Percentiles rank a stretch among this genome's conserved stretches.
phyloP scores from a whole-genome alignment of 305 asterid genomes.

The Fraxinus xanthoxyloides region DNA sequence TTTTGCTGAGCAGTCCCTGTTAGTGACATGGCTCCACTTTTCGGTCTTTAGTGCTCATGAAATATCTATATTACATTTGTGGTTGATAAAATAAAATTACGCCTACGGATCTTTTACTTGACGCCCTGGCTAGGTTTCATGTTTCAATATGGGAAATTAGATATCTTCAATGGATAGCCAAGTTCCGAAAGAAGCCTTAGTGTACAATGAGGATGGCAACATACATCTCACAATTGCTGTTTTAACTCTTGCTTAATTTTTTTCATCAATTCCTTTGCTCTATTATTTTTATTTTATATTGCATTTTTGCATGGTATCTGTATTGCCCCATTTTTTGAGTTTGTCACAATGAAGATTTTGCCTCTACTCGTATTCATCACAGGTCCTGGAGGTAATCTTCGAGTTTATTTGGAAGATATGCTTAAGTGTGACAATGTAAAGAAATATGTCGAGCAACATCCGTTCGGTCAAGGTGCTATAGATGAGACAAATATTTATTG shows the following conservation, averaged over 20 bases:
- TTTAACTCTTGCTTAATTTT: not conserved
- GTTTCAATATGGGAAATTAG: not conserved
- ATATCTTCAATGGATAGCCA: not conserved
- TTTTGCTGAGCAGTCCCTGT: not conserved
- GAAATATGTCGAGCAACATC: constrained; percentile 63
- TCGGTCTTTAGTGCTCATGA: not conserved
- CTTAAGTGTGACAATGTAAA: constrained; percentile 51
- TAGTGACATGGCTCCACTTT: not conserved
- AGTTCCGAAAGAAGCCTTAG: not conserved
- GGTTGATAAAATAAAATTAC: not conserved
- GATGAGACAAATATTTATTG: constrained; percentile 52
- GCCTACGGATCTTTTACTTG: not conserved
- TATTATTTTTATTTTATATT: not conserved
- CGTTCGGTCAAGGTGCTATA: constrained; percentile 81
- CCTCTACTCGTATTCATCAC: constrained; percentile 22
- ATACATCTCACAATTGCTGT: not conserved
- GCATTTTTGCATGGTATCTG: not conserved
- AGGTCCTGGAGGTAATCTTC: constrained; percentile 86
- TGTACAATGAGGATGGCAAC: not conserved
- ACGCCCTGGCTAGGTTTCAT: not conserved
- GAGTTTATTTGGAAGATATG: constrained; percentile 74
- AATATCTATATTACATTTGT: not conserved
- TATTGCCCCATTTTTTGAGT: constrained; percentile 2
- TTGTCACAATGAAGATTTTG: constrained; percentile 1
- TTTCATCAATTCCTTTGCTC: not conserved